These are phyloP conservation scores for Acacia concinna DNA, from an alignment of 331 rosid genomes.

Conservation along the genomic window DNA sequence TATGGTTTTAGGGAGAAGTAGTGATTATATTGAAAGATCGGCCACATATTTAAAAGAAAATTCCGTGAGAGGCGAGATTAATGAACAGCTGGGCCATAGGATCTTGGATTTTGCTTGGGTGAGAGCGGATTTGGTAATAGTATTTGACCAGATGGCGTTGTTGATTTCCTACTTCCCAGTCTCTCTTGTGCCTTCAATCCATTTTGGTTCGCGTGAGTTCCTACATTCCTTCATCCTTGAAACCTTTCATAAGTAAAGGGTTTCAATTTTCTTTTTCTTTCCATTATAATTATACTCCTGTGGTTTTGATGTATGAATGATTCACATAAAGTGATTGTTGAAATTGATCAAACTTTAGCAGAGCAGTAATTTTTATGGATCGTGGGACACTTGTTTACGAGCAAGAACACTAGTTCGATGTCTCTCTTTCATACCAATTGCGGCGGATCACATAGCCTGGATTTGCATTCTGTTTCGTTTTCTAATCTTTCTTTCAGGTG, in stretches of 20 bases:
- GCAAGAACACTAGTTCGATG: neutral
- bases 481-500: neutral
- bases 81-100: constrained; percentile 34
- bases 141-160: constrained; percentile 35
- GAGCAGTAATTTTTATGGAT: neutral
- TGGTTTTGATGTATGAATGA: neutral
- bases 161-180: constrained; percentile 43
- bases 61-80: constrained; percentile 37
- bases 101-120: constrained; percentile 40
- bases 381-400: neutral
- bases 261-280: neutral
- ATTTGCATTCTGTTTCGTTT: neutral
- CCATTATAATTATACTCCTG: neutral
- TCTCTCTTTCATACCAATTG: neutral
- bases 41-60: constrained; percentile 46
- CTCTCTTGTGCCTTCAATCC: constrained; percentile 29
- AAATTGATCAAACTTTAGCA: neutral
- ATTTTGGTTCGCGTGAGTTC: constrained; percentile 41
- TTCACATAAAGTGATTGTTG: neutral
- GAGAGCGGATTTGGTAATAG: constrained; percentile 46
- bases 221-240: neutral
- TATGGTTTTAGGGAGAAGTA: constrained; percentile 35
- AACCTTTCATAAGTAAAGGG: constrained; percentile 3
- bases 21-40: constrained; percentile 34
- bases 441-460: neutral